Percentiles rank a stretch among this genome's conserved stretches.
These are phyloP conservation scores for Penicillium angulare DNA, from an alignment of 495 filamentous ascomycete genomes.

Conservation along the genomic window DNA sequence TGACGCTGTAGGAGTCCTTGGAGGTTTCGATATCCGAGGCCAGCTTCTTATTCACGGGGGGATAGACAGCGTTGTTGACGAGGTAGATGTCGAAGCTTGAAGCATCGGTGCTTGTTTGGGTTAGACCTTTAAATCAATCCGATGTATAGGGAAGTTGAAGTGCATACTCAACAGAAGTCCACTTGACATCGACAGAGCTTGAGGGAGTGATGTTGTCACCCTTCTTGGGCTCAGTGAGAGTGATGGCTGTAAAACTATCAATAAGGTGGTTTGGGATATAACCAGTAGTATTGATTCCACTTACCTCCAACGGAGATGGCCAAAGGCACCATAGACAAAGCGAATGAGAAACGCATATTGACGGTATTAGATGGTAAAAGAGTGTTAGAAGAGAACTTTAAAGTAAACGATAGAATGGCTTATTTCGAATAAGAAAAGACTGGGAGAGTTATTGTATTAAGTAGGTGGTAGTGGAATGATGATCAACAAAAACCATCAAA, in stretches of 20 bases:
- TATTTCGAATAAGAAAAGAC: not conserved
- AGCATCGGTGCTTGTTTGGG: conserved; percentile 29
- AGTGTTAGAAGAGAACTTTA: not conserved
- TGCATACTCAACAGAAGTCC: conserved; percentile 35
- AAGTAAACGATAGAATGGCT: not conserved
- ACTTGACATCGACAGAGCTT: conserved; percentile 33
- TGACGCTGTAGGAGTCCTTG: conserved; percentile 33
- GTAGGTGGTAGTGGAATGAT: no score
- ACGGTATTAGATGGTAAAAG: conserved; percentile 1
- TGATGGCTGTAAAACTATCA: conserved; percentile 23
- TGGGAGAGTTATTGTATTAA: not conserved
- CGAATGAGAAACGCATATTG: conserved; percentile 27
- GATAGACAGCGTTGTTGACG: conserved; percentile 40
- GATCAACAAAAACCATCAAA: not conserved
- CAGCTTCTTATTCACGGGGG: conserved; percentile 44
- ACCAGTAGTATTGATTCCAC: not conserved
- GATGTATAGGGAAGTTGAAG: not conserved
- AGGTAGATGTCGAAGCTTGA: conserved; percentile 36
- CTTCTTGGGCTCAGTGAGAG: conserved; percentile 33
- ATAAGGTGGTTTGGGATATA: not conserved
- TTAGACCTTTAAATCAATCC: conserved; percentile 1
- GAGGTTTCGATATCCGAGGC: conserved; percentile 36
- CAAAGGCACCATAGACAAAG: conserved; percentile 23
- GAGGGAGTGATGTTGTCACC: conserved; percentile 27
- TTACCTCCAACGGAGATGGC: conserved; percentile 25